Evolutionary conservation across 1,284 basidiomycete species (phyloP), one percentile per base, ranked within the genome.

Genomic region (Phlebopus sp.): DNA sequence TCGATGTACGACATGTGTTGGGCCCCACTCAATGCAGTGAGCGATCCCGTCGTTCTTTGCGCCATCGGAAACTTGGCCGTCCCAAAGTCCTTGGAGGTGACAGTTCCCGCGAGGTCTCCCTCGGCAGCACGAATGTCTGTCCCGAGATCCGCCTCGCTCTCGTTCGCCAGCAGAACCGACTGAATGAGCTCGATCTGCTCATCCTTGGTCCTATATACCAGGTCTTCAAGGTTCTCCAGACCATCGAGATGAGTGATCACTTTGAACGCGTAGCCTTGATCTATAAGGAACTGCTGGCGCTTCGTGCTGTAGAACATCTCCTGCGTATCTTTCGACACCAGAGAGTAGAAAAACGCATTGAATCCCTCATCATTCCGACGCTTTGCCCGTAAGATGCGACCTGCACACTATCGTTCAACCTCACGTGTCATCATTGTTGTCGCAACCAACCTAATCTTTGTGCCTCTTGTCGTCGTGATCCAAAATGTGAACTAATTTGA

Each of bases 241-340:
- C 97, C 97, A 54, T 97, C 92, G 18, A 99, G 81, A 59, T 97
- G 92, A 7, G 97, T 99, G 69, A 99, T 99, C 47, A 99, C 96
- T 68, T 98, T 97, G 82, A 99, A 99, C 1, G 95, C 91, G 70
- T 99, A 99, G 1, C 95, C 95, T 72, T 97, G 90, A 69, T 99
- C 97, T 61, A 99, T 97, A 56, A 99, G 75, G 74, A 99, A 99
- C 61, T 98, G 94, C 67, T 99, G 97, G 17, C 97, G 84, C 71
- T 99, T 99, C 11, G 97, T 97, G 63, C 92, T 96, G 76, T 98
- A 99, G 72, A 88, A 99, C 93, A 99, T 99, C 72, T 99, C 97
- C 62, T 97, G 92, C 0, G 97, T 99, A 72, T 99, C 96, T 68
- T 97, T 97, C 32, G 93, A 97, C 37, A 99, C 97, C 25, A 99